These are phyloP conservation scores for Thielaviopsis ethacetica DNA, from an alignment of 2,329 filamentous ascomycete genomes.

Conservation along the genomic window DNA sequence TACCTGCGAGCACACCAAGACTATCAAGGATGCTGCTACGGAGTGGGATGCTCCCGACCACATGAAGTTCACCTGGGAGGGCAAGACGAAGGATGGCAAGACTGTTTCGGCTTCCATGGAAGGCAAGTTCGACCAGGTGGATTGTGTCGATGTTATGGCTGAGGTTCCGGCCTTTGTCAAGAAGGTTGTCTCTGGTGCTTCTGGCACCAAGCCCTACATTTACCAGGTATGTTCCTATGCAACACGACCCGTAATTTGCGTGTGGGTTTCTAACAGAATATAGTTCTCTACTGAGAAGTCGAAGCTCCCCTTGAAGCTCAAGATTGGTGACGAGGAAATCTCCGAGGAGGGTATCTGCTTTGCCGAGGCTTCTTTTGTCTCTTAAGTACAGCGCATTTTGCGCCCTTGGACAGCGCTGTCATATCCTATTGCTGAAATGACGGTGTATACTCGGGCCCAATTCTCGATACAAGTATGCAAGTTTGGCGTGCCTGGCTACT, in stretches of 20 bases:
- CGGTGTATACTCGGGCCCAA: background rate
- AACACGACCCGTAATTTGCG: background rate
- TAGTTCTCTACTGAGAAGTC: conserved; percentile 54
- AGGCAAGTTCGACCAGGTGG: conserved; percentile 49
- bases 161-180: conserved; percentile 95
- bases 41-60: conserved; percentile 78
- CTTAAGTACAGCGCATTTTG: conserved; percentile 24
- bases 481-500: background rate
- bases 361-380: conserved; percentile 93
- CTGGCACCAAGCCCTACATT: conserved; percentile 91
- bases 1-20: conserved; percentile 50
- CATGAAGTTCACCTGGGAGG: conserved; percentile 62
- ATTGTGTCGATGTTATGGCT: conserved; percentile 83
- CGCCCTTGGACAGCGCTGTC: background rate
- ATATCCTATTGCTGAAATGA: background rate
- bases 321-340: conserved; percentile 64
- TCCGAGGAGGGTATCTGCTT: conserved; percentile 67
- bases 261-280: background rate
- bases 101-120: conserved; percentile 52
- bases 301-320: conserved; percentile 60
- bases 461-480: background rate
- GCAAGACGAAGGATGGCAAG: conserved; percentile 62
- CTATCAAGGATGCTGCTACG: conserved; percentile 57
- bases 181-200: conserved; percentile 73
- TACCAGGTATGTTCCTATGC: conserved; percentile 51